A percentile compares a stretch with the other conserved stretches of the same genome.
phyloP scores from a whole-genome alignment of 495 filamentous ascomycete species.

The Aspergillus conjunctus region DNA sequence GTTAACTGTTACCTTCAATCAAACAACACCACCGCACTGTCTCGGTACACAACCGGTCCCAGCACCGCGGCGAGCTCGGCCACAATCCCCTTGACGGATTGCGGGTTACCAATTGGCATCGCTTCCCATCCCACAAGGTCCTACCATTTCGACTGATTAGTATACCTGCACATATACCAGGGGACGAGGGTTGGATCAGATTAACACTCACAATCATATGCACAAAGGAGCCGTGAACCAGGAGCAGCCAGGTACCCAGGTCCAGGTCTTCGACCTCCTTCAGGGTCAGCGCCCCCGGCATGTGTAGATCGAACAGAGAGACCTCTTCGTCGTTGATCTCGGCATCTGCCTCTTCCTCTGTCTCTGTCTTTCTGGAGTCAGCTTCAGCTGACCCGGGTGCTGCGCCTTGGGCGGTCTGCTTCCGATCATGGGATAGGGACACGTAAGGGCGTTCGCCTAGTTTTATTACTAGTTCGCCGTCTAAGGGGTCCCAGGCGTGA shows the following conservation, averaged over 20 bases:
- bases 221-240: slow-evolving; percentile 45
- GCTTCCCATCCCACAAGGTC: slow-evolving; percentile 69
- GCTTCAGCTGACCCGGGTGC: slow-evolving; percentile 21
- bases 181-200: not conserved
- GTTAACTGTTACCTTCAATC: slow-evolving; percentile 23
- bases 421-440: slow-evolving; percentile 59
- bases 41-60: slow-evolving; percentile 64
- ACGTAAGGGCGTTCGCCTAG: slow-evolving; percentile 71
- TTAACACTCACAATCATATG: slow-evolving; percentile 44
- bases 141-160: slow-evolving; percentile 30
- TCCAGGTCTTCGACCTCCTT: slow-evolving; percentile 62
- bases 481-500: slow-evolving; percentile 72
- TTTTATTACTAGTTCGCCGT: slow-evolving; percentile 62
- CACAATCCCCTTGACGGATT: slow-evolving; percentile 64
- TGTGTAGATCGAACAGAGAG: slow-evolving; percentile 67
- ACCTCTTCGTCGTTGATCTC: slow-evolving; percentile 43
- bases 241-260: slow-evolving; percentile 59
- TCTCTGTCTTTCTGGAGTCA: slow-evolving; percentile 25
- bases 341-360: slow-evolving; percentile 32
- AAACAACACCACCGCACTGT: slow-evolving; percentile 51
- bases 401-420: slow-evolving; percentile 13
- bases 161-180: not conserved
- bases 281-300: slow-evolving; percentile 76
- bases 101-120: slow-evolving; percentile 53
- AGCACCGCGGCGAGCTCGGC: slow-evolving; percentile 77